Evolutionary conservation across 1,284 basidiomycete species (phyloP).

Genomic region (Sanghuangporus baumii): DNA sequence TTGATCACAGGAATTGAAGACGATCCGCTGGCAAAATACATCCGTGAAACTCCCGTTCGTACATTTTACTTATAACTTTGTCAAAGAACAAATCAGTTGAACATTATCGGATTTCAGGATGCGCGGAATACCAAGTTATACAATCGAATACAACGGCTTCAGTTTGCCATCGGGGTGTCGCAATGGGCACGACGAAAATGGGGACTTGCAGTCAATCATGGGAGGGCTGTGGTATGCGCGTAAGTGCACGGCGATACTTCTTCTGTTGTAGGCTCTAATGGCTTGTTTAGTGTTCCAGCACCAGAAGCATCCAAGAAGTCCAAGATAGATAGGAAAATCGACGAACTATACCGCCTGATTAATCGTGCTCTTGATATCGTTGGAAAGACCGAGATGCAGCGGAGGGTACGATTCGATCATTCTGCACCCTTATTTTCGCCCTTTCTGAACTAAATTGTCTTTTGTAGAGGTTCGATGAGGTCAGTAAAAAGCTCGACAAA

Average conservation of each 20-base stretch:
- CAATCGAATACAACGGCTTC: background rate
- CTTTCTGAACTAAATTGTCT: background rate
- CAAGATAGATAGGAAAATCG: background rate
- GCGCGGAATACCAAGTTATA: conserved; percentile 1
- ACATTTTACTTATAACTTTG: background rate
- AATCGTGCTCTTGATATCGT: background rate
- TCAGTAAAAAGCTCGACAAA: background rate
- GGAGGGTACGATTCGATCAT: conserved; percentile 6
- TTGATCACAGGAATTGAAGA: background rate
- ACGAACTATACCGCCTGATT: background rate
- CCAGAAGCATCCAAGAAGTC: background rate
- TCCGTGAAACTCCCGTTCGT: conserved; percentile 16
- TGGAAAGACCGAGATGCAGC: conserved; percentile 8
- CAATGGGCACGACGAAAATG: conserved; percentile 7
- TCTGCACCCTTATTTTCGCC: background rate
- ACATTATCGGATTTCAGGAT: conserved; percentile 4
- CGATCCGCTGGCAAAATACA: conserved; percentile 12
- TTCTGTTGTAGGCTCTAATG: background rate
- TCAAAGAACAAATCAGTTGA: background rate
- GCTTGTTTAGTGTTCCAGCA: background rate
- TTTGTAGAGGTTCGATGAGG: conserved; percentile 8
- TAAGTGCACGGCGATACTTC: background rate
- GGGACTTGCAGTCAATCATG: conserved; percentile 10
- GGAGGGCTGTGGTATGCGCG: conserved; percentile 11
- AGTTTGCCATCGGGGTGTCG: background rate